Evolutionary conservation across 2,329 filamentous ascomycete genomes (phyloP).

Genomic region (Microdochium nivale): DNA sequence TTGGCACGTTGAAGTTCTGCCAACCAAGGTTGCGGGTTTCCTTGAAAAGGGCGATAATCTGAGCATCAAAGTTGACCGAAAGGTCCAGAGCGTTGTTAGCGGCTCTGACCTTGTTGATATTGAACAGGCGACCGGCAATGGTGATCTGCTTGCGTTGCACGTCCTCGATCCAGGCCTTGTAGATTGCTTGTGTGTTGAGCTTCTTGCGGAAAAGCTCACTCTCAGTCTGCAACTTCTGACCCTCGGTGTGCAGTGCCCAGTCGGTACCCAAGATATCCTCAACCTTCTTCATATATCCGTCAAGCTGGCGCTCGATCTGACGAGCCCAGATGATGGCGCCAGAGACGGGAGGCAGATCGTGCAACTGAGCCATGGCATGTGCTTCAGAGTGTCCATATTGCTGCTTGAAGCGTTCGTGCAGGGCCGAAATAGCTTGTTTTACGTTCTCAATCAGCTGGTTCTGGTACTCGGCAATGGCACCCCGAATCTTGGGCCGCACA

Average conservation of each 20-base stretch:
- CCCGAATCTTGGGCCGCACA: slow-evolving; percentile 96
- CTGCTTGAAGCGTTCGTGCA: slow-evolving; percentile 97
- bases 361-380: slow-evolving; percentile 94
- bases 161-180: slow-evolving; percentile 90
- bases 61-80: slow-evolving; percentile 90
- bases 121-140: slow-evolving; percentile 87
- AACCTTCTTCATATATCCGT: slow-evolving; percentile 98
- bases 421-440: slow-evolving; percentile 84
- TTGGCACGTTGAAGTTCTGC: slow-evolving; percentile 90
- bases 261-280: slow-evolving; percentile 92
- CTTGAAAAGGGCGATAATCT: slow-evolving; percentile 97
- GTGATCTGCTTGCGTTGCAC: slow-evolving; percentile 82
- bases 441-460: slow-evolving; percentile 97
- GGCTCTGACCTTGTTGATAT: slow-evolving; percentile 80
- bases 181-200: slow-evolving; percentile 87
- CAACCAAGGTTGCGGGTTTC: slow-evolving; percentile 93
- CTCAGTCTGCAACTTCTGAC: slow-evolving; percentile 86
- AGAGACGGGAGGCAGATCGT: slow-evolving; percentile 89
- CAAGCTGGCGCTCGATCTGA: slow-evolving; percentile 92
- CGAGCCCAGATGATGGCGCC: slow-evolving; percentile 96
- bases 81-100: slow-evolving; percentile 84
- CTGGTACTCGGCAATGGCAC: slow-evolving; percentile 96
- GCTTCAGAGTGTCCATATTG: slow-evolving; percentile 98
- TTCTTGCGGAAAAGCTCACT: slow-evolving; percentile 94
- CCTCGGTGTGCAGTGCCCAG: slow-evolving; percentile 90